These are phyloP conservation scores for Dioszegia hungarica DNA, from an alignment of 768 basidiomycete species.

Conservation along the genomic window DNA sequence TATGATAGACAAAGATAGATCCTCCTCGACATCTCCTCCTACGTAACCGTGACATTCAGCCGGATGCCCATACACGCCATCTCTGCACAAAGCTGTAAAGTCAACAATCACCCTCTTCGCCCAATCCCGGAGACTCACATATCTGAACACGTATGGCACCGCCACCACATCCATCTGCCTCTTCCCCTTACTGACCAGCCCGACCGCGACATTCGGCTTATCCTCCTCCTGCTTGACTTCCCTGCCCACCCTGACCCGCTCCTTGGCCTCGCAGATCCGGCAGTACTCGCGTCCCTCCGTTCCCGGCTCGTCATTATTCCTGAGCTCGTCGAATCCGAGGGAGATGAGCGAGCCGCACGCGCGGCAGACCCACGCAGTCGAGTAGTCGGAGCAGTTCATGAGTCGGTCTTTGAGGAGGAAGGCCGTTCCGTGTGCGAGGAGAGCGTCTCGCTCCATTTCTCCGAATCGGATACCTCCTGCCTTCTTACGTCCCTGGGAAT, in stretches of 20 bases:
- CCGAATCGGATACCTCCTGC: constrained; percentile 98
- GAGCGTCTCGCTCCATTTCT: constrained; percentile 98
- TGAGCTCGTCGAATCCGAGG: constrained; percentile 87
- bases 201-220: constrained; percentile 50
- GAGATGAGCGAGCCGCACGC: constrained; percentile 83
- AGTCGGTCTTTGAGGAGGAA: constrained; percentile 96
- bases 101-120: neutral
- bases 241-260: constrained; percentile 54
- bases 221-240: constrained; percentile 61
- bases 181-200: constrained; percentile 48
- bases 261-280: constrained; percentile 66
- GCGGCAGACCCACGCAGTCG: constrained; percentile 97
- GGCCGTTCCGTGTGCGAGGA: constrained; percentile 96
- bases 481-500: constrained; percentile 86
- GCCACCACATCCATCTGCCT: constrained; percentile 86
- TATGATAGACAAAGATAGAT: neutral
- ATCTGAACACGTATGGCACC: constrained; percentile 59
- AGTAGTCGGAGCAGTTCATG: constrained; percentile 99
- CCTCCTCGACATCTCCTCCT: neutral
- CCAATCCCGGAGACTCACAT: constrained; percentile 20
- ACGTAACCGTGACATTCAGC: constrained; percentile 73
- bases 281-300: constrained; percentile 85
- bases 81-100: constrained; percentile 57
- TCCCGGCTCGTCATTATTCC: constrained; percentile 54
- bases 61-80: constrained; percentile 98